Evolutionary conservation across 805 yeast species (phyloP).

Genomic region (Nakazawaea holstii): DNA sequence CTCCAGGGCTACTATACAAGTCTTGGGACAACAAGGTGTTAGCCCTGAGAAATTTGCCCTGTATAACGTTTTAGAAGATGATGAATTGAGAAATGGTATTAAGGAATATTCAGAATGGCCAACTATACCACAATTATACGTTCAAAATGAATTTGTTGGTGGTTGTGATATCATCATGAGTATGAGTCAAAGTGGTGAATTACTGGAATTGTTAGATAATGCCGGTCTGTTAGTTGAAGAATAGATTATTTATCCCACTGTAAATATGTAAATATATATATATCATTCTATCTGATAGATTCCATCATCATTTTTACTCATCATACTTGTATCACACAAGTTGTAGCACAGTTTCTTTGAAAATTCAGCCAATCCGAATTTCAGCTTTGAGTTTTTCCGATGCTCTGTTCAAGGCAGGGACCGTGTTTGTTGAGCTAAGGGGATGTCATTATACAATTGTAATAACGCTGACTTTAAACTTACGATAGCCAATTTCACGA

Average conservation of each 20-base stretch:
- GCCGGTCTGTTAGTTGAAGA: constrained; percentile 74
- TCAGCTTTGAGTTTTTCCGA: no score
- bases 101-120: constrained; percentile 98
- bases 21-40: constrained; percentile 94
- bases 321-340: no score
- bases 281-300: no score
- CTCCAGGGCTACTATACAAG: constrained; percentile 89
- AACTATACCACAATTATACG: constrained; percentile 94
- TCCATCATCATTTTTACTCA: no score
- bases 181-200: constrained; percentile 90
- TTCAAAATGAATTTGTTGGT: constrained; percentile 87
- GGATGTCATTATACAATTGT: no score
- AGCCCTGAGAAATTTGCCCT: constrained; percentile 97
- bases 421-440: no score
- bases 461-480: no score
- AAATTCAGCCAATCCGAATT: no score
- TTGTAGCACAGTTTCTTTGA: no score
- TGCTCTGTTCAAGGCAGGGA: no score
- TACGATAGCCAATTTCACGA: no score
- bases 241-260: constrained; percentile 20
- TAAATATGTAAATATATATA: no score
- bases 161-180: constrained; percentile 94
- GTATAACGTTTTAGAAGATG: constrained; percentile 91
- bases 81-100: constrained; percentile 89
- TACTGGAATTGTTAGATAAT: constrained; percentile 75